Evolutionary conservation across 176 grass and related monocot species (phyloP), one percentile per base, ranked within the genome.

Genomic region (Avena sativa): DNA sequence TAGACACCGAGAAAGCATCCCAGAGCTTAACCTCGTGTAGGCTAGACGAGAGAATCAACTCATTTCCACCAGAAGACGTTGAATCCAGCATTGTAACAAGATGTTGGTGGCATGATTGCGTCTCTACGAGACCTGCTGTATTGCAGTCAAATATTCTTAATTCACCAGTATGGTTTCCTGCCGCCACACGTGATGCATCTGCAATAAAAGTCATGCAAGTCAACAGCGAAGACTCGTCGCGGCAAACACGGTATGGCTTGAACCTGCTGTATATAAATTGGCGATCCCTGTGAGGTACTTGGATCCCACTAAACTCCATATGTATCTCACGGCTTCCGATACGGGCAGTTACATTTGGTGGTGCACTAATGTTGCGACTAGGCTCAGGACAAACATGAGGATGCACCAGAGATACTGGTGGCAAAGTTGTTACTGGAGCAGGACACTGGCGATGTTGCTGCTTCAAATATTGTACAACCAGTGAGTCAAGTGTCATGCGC

Each of bases 221-320:
- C 78, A 99, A 81, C 21, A 96, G 89, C 9, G 90, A 91, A 32
- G 86, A 44, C 64, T 96, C 92, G 81, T 96, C 97, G 70, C 94
- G 90, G 34, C 94, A 99, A 60, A 93, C 91, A 68, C 94, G 97
- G 78, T 87, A 99, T 20, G 86, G 92, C 87, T 92, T 99, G 85
- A 94, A 99, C 74, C 97, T 90, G 78, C 97, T 99, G 75, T 96
- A 99, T 82, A 99, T 94, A 89, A 94, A 96, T 86, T 99, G 97
- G 3, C 97, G 89, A 63, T 99, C 97, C 64, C 94, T 92, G 19
- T 92, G 93, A 87, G 92, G 87, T 58, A 88, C 59, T 74, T 96
- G 90, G 53, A 93, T 89, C 49, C 92, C 90, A 83, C 92, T 93
- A 83, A 95, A 98, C 71, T 91, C 85, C 81, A 93, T 94, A 47